phyloP scores from a whole-genome alignment of 768 basidiomycete species.

The Hericium coralloides region DNA sequence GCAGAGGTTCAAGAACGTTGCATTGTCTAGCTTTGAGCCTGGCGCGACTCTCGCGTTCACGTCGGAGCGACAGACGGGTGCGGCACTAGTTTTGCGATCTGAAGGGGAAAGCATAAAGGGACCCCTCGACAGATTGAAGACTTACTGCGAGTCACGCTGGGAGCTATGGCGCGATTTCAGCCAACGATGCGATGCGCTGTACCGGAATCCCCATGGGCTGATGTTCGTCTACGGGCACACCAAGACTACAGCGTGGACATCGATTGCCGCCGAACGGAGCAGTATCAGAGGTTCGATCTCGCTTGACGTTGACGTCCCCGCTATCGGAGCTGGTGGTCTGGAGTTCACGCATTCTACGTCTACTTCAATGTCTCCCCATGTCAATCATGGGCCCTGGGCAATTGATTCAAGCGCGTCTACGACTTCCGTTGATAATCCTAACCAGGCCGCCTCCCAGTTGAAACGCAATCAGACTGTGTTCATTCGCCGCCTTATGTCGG shows the following conservation, averaged over 20 bases:
- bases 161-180: not conserved
- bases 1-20: no score
- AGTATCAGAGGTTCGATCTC: not conserved
- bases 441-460: not conserved
- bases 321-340: not conserved
- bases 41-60: not conserved
- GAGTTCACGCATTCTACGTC: not conserved
- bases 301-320: not conserved
- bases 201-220: not conserved
- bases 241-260: not conserved
- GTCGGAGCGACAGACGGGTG: not conserved
- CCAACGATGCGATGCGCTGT: not conserved
- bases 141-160: not conserved
- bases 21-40: not conserved
- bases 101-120: not conserved
- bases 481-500: not conserved
- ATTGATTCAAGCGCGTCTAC: no score
- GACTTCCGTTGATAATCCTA: no score
- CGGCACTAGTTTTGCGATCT: not conserved
- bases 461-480: not conserved
- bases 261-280: not conserved
- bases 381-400: not conserved
- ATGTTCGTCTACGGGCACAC: not conserved
- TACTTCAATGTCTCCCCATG: not conserved
- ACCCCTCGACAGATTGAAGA: not conserved